phyloP scores from a whole-genome alignment of 495 filamentous ascomycete genomes.

The Penicillium egyptiacum region DNA sequence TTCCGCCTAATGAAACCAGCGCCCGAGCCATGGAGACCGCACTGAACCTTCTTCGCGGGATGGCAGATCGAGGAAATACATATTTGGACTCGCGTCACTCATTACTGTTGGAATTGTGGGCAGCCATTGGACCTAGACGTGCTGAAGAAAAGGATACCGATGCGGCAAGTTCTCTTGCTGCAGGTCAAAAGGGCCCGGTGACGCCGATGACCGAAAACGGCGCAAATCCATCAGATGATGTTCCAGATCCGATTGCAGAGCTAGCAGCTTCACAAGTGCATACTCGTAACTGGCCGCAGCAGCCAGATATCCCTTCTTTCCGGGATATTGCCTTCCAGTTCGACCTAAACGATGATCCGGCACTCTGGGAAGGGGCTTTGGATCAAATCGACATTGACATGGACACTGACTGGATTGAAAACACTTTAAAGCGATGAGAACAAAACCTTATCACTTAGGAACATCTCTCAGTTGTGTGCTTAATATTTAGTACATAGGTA shows the following conservation, averaged over 20 bases:
- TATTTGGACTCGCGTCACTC: slow-evolving; percentile 45
- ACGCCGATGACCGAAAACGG: slow-evolving; percentile 23
- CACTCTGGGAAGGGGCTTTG: slow-evolving; percentile 40
- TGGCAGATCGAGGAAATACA: slow-evolving; percentile 50
- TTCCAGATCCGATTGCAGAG: neutral
- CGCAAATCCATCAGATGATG: slow-evolving; percentile 2
- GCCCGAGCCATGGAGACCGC: slow-evolving; percentile 43
- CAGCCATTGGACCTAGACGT: slow-evolving; percentile 28
- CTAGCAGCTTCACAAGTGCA: neutral
- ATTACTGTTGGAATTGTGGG: slow-evolving; percentile 37
- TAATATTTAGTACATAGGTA: neutral
- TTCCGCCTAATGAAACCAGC: slow-evolving; percentile 41
- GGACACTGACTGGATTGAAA: slow-evolving; percentile 46
- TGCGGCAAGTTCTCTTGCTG: neutral
- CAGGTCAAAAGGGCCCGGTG: slow-evolving; percentile 7
- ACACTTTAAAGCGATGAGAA: slow-evolving; percentile 28
- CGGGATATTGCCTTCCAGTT: slow-evolving; percentile 39
- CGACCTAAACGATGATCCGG: slow-evolving; percentile 39
- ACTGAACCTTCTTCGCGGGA: slow-evolving; percentile 41
- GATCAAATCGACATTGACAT: slow-evolving; percentile 43
- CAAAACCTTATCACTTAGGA: neutral
- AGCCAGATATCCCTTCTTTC: slow-evolving; percentile 28
- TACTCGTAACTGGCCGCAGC: slow-evolving; percentile 23
- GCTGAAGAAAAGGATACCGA: neutral
- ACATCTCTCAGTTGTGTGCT: neutral